Evolutionary conservation across 2,329 filamentous ascomycete species (phyloP).

Genomic region (Aureobasidium leucospermi): DNA sequence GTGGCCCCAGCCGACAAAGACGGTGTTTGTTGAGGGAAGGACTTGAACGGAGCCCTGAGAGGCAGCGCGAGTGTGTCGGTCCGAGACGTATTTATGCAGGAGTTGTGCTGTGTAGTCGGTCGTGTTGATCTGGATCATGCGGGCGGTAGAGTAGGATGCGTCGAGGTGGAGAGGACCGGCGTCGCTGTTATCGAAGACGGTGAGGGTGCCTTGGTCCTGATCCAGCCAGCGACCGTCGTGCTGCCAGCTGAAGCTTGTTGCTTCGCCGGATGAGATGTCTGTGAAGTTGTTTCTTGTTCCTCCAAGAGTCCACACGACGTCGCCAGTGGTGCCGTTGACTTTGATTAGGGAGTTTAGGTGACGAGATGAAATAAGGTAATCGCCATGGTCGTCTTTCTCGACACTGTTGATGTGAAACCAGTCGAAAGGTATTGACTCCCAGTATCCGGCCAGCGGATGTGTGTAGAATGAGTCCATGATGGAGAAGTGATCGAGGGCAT

Average conservation of each 20-base stretch:
- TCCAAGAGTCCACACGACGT: constrained; percentile 41
- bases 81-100: constrained; percentile 21
- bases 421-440: constrained; percentile 30
- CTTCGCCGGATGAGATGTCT: constrained; percentile 12
- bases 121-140: constrained; percentile 19
- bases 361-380: constrained; percentile 46
- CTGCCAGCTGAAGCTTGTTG: constrained; percentile 35
- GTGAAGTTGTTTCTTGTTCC: constrained; percentile 14
- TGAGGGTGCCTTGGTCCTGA: constrained; percentile 15
- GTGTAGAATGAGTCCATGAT: constrained; percentile 23
- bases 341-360: constrained; percentile 39
- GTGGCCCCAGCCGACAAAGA: constrained; percentile 49
- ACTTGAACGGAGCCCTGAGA: constrained; percentile 48
- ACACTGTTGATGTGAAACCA: constrained; percentile 49
- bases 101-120: constrained; percentile 23
- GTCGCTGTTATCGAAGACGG: constrained; percentile 29
- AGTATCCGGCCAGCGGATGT: constrained; percentile 32
- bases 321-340: constrained; percentile 37
- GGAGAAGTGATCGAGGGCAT: constrained; percentile 30
- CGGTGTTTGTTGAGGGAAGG: constrained; percentile 41
- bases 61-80: constrained; percentile 34
- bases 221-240: constrained; percentile 35
- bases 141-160: constrained; percentile 23
- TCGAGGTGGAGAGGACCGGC: constrained; percentile 35
- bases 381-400: constrained; percentile 40